Evolutionary conservation across 306 rosid genomes (phyloP).

Genomic region (Cucurbita ficifolia): DNA sequence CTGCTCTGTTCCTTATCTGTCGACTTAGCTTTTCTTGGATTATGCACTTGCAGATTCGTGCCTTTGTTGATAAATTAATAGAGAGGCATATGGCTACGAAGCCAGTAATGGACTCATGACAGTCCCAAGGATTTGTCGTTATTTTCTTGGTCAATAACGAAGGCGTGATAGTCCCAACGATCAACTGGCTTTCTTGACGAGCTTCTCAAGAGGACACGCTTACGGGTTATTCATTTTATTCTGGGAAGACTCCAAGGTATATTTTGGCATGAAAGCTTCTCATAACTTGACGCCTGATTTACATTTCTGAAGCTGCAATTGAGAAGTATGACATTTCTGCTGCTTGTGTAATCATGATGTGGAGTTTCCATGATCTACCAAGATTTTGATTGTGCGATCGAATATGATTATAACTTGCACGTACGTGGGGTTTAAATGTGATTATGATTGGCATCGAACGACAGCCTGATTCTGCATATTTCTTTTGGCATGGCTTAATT

Average conservation of each 20-base stretch:
- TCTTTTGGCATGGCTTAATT: background rate
- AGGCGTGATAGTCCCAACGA: background rate
- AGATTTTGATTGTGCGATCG: slow-evolving; percentile 1
- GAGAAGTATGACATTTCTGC: background rate
- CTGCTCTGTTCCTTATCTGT: background rate
- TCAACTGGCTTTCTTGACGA: background rate
- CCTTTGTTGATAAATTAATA: slow-evolving; percentile 82
- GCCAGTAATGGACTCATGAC: slow-evolving; percentile 36
- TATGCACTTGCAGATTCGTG: slow-evolving; percentile 57
- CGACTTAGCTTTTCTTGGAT: slow-evolving; percentile 17
- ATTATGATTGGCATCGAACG: background rate
- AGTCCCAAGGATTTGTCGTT: slow-evolving; percentile 5
- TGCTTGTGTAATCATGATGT: background rate
- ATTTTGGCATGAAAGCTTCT: background rate
- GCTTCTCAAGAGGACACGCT: background rate
- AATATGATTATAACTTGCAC: background rate
- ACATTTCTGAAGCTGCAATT: slow-evolving; percentile 1
- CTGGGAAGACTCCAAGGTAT: background rate
- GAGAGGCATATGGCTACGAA: slow-evolving; percentile 67
- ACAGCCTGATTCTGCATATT: background rate
- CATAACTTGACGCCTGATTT: background rate
- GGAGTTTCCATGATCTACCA: slow-evolving; percentile 1
- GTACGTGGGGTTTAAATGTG: background rate
- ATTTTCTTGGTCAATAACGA: background rate
- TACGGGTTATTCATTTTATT: background rate